phyloP scores from a whole-genome alignment of 2,329 filamentous ascomycete genomes.

The Phoma sp. region DNA sequence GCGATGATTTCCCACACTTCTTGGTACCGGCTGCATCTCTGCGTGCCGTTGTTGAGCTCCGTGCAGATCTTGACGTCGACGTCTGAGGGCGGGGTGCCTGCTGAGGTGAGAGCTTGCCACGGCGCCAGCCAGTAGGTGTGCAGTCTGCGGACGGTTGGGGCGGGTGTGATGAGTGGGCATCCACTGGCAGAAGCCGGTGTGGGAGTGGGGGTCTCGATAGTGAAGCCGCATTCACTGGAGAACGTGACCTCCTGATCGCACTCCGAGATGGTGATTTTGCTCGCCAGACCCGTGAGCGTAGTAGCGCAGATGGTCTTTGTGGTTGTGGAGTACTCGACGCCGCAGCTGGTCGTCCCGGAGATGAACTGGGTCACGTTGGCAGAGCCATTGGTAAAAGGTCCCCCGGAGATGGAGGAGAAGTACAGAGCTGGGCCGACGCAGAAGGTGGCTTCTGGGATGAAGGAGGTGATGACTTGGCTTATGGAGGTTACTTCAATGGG shows the following conservation, averaged over 20 bases:
- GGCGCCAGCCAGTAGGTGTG: slow-evolving; percentile 54
- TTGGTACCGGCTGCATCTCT: slow-evolving; percentile 49
- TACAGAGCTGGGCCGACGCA: slow-evolving; percentile 50
- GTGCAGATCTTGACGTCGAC: slow-evolving; percentile 53
- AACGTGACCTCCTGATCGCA: slow-evolving; percentile 55
- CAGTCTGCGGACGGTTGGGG: slow-evolving; percentile 46
- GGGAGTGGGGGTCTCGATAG: slow-evolving; percentile 47
- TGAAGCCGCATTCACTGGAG: slow-evolving; percentile 53
- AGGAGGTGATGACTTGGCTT: slow-evolving; percentile 53
- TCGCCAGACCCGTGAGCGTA: slow-evolving; percentile 49
- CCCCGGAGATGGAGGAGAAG: slow-evolving; percentile 40
- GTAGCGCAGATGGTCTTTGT: slow-evolving; percentile 53
- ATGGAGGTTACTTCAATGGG: slow-evolving; percentile 50
- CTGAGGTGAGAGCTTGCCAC: slow-evolving; percentile 51
- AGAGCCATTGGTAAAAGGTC: slow-evolving; percentile 49
- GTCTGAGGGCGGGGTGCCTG: slow-evolving; percentile 45
- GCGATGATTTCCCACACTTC: slow-evolving; percentile 52
- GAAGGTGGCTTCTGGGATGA: slow-evolving; percentile 50
- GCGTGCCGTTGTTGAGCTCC: slow-evolving; percentile 37
- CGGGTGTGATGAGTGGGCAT: slow-evolving; percentile 41
- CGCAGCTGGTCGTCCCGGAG: slow-evolving; percentile 43
- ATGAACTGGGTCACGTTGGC: slow-evolving; percentile 30
- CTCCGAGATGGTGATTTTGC: slow-evolving; percentile 49
- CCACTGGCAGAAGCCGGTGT: slow-evolving; percentile 16
- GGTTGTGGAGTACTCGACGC: slow-evolving; percentile 49